Base-by-base conservation (phyloP, 352 stramenopile genomes). In the Globisporangium nodosum region DNA sequence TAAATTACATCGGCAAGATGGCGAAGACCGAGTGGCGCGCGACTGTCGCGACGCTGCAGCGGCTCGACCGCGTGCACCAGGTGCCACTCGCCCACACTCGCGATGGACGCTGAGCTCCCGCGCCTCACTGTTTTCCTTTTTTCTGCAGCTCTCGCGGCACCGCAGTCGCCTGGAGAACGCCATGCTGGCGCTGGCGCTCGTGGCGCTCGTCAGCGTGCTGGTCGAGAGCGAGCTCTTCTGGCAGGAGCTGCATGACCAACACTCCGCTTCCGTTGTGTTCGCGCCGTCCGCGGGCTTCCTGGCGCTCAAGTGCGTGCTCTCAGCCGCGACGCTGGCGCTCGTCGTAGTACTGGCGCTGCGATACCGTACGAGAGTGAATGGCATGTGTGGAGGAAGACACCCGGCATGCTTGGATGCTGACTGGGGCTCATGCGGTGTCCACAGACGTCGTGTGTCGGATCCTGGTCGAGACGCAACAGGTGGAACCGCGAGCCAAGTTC, bases 201-300 rank as follows among this genome's bases (percentile, higher is more conserved):
- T 74, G 12, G 64, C 62, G 49, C 71, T 85, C 20, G 12, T 68
- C 33, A 71, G 64, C 49, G 77, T 65, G n/a, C 67, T 69, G 58
- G 54, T 78, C 31, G 77, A 87, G 54, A 81, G 77, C 48, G 77
- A 87, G 50, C 52, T 81, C 15, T 60, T 85, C 20, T 81, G 77
- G 63, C 56, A 53, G n/a, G 64, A 78, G 39, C 24, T 74, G 52
- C 64, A 68, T 11, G 43, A 58, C 6, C 51, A 66, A 24, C 37
- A 13, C 1, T 16, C 11, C 5, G n/a, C 5, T 1, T 50, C 31
- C 6, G 31, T 16, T 3, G 27, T 43, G 18, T 60, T 74, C 11
- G 40, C 49, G 27, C 67, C 64, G 35, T 70, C 62, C 0, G 54
- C 39, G 11, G 27, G 58, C 16, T 77, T 80, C 24, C 51, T 71